A percentile compares a stretch with the other conserved stretches of the same genome.
phyloP scores from a whole-genome alignment of 2,329 filamentous ascomycete genomes.

The Fusarium sp. region DNA sequence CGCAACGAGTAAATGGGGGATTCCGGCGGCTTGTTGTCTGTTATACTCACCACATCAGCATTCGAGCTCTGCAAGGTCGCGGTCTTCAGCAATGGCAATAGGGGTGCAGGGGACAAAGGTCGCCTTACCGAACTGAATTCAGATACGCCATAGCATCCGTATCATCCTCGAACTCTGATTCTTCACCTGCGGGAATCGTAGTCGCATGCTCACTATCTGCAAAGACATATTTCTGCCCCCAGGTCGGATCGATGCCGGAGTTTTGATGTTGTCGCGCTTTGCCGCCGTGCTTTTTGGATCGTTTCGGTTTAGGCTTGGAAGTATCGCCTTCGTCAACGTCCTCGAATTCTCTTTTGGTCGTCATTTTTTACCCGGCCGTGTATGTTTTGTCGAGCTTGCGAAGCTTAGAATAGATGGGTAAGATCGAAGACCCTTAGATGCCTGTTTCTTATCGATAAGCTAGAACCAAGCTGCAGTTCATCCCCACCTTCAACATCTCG shows the following conservation, averaged over 20 bases:
- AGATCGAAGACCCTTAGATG: slow-evolving; percentile 20
- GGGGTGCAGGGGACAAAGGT: slow-evolving; percentile 46
- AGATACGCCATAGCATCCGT: slow-evolving; percentile 77
- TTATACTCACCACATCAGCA: slow-evolving; percentile 64
- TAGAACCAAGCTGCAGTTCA: slow-evolving; percentile 11
- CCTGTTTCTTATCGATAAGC: slow-evolving; percentile 40
- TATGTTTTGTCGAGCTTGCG: slow-evolving; percentile 12
- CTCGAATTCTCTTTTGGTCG: slow-evolving; percentile 50
- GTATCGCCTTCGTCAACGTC: slow-evolving; percentile 47
- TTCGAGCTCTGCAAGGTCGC: slow-evolving; percentile 27
- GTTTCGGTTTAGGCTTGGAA: slow-evolving; percentile 44
- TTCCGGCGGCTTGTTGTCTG: slow-evolving; percentile 79
- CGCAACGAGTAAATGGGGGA: slow-evolving; percentile 78
- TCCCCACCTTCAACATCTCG: slow-evolving; percentile 19
- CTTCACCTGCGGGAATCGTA: slow-evolving; percentile 61
- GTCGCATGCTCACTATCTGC: slow-evolving; percentile 67
- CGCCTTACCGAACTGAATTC: slow-evolving; percentile 72
- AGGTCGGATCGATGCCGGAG: slow-evolving; percentile 69
- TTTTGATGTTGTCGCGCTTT: slow-evolving; percentile 56
- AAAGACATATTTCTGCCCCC: slow-evolving; percentile 78
- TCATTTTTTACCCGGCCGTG: slow-evolving; percentile 43
- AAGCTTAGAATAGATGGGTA: slow-evolving; percentile 11
- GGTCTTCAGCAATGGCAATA: slow-evolving; percentile 47
- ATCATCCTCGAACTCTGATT: slow-evolving; percentile 75
- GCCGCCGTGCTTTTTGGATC: slow-evolving; percentile 45